Conservation (phyloP, 2,329 filamentous ascomycete genomes). For the Diplodia mutila region DNA sequence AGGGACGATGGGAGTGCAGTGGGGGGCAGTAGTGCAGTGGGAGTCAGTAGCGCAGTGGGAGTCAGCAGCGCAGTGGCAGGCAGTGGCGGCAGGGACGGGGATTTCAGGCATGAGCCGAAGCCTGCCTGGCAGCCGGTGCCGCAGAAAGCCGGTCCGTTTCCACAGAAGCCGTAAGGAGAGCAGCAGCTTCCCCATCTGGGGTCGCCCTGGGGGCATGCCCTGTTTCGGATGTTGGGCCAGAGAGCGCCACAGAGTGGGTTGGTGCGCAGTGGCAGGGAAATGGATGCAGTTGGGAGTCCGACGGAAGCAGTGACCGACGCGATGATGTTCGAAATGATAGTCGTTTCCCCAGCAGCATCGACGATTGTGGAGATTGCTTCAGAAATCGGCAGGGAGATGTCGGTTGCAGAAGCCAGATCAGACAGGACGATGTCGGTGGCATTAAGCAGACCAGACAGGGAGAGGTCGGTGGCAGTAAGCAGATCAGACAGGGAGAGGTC, state of each 20-base stretch:
- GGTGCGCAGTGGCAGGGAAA: background rate
- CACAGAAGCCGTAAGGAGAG: slow-evolving; percentile 12
- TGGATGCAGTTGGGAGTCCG: background rate
- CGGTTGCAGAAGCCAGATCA: no score
- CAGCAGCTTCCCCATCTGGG: background rate
- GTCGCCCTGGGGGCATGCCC: background rate
- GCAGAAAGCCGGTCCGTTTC: slow-evolving; percentile 3
- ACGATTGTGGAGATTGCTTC: background rate
- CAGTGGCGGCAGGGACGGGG: background rate
- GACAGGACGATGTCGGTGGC: no score
- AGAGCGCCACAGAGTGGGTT: background rate
- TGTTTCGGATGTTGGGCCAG: background rate
- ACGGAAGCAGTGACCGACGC: background rate
- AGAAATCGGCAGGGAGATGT: background rate
- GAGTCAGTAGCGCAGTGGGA: no score
- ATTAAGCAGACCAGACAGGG: no score
- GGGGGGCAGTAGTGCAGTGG: background rate
- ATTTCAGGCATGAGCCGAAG: background rate
- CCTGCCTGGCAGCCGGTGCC: background rate
- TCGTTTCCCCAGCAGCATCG: background rate
- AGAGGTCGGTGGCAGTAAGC: background rate
- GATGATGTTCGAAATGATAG: background rate
- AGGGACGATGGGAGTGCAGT: background rate
- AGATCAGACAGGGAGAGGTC: background rate
- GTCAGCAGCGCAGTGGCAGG: no score